Evolutionary conservation across 139 green algal species (phyloP).

Genomic region (Chlorella sp.): DNA sequence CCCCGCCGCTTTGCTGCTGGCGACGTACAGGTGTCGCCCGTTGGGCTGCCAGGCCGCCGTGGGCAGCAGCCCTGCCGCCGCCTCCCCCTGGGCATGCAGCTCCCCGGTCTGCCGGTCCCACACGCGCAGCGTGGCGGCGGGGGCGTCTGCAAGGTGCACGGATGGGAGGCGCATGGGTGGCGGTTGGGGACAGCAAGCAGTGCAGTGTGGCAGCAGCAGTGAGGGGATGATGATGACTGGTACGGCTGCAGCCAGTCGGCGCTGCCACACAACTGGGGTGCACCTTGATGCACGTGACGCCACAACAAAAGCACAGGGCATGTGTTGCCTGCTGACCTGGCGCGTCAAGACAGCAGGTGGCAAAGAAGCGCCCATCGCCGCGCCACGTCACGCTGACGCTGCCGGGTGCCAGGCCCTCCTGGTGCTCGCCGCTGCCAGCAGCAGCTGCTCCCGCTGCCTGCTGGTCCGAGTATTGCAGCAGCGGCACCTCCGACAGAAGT

Average conservation of each 20-base stretch:
- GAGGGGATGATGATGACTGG: too few relatives aligned
- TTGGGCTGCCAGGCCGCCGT: slow-evolving; percentile 90
- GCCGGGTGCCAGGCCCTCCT: not conserved
- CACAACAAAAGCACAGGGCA: too few relatives aligned
- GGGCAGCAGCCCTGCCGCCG: slow-evolving; percentile 50
- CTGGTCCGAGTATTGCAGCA: slow-evolving; percentile 1
- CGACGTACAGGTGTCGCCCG: slow-evolving; percentile 81
- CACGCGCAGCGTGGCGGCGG: slow-evolving; percentile 52
- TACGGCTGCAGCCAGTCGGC: too few relatives aligned
- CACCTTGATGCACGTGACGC: too few relatives aligned
- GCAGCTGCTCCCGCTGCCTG: not conserved
- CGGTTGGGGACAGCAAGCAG: not conserved
- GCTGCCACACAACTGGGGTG: too few relatives aligned
- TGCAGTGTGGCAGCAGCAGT: too few relatives aligned
- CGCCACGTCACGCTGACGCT: slow-evolving; percentile 76
- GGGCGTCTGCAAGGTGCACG: not conserved
- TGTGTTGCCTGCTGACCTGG: not conserved
- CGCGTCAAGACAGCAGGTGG: slow-evolving; percentile 45
- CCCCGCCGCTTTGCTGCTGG: not conserved
- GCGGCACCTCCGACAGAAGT: slow-evolving; percentile 10
- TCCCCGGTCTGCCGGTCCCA: slow-evolving; percentile 73
- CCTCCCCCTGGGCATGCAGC: slow-evolving; percentile 71
- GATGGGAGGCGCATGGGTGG: not conserved
- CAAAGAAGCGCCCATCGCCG: slow-evolving; percentile 84
- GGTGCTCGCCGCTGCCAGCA: not conserved